phyloP scores from a whole-genome alignment of 805 yeast genomes.

The Torulaspora franciscae region DNA sequence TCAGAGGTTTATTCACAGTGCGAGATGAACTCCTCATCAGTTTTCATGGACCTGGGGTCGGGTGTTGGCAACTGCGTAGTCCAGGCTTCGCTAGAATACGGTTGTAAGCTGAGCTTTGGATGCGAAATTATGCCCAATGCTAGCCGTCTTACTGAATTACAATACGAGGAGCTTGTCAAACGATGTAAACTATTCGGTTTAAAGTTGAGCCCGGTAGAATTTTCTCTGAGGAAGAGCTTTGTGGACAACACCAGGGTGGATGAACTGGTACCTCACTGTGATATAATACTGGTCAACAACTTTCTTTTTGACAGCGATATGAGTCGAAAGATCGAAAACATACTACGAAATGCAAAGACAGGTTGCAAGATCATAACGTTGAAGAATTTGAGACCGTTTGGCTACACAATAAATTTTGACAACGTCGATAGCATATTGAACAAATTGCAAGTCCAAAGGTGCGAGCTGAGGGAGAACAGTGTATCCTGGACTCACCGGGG shows the following conservation, averaged over 20 bases:
- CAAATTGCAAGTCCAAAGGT: slow-evolving; percentile 57
- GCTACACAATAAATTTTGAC: slow-evolving; percentile 55
- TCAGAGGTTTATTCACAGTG: slow-evolving; percentile 61
- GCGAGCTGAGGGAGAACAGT: slow-evolving; percentile 59
- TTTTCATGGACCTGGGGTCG: slow-evolving; percentile 85
- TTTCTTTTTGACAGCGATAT: slow-evolving; percentile 75
- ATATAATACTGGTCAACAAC: slow-evolving; percentile 75
- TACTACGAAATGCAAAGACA: slow-evolving; percentile 58
- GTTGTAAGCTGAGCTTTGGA: slow-evolving; percentile 72
- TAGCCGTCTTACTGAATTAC: slow-evolving; percentile 58
- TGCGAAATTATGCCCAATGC: slow-evolving; percentile 88
- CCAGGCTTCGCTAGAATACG: slow-evolving; percentile 84
- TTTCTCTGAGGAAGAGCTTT: slow-evolving; percentile 67
- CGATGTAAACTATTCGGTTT: slow-evolving; percentile 64
- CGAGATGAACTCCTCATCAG: slow-evolving; percentile 46
- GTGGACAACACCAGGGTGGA: slow-evolving; percentile 57
- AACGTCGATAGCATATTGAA: slow-evolving; percentile 56
- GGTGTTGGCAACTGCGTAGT: slow-evolving; percentile 92
- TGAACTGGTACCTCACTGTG: slow-evolving; percentile 52
- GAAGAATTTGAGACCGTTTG: slow-evolving; percentile 72
- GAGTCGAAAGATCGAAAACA: slow-evolving; percentile 59
- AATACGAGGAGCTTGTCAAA: slow-evolving; percentile 51
- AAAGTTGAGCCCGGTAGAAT: slow-evolving; percentile 48
- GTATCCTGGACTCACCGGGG: slow-evolving; percentile 87
- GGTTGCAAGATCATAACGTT: slow-evolving; percentile 79